Conservation (phyloP, 805 yeast species). For the Candida palmyrensis region DNA sequence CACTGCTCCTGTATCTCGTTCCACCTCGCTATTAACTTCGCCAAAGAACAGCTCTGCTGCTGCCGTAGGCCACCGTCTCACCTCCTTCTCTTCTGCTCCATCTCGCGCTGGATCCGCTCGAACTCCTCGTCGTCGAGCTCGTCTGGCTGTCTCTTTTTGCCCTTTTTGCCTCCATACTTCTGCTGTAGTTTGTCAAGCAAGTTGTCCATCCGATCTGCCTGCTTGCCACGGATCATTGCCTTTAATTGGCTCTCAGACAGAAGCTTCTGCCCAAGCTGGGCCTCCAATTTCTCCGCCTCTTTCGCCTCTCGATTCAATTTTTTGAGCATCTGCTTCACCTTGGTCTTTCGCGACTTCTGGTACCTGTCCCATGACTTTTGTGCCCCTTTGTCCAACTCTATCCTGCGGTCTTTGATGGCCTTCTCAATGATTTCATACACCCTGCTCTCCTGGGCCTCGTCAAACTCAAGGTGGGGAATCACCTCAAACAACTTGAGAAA, state of each 20-base stretch:
- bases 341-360: conserved; percentile 41
- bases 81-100: conserved; percentile 18
- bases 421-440: conserved; percentile 46
- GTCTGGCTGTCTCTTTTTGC: conserved; percentile 32
- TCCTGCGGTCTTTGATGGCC: conserved; percentile 32
- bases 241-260: conserved; percentile 38
- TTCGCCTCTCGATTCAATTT: conserved; percentile 58
- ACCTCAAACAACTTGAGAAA: conserved; percentile 64
- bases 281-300: conserved; percentile 50
- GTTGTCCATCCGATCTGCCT: conserved; percentile 38
- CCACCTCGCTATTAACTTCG: too few relatives aligned
- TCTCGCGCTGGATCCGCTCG: conserved; percentile 36
- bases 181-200: conserved; percentile 44
- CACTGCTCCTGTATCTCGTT: too few relatives aligned
- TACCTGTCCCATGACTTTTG: conserved; percentile 46
- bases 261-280: conserved; percentile 19
- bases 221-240: conserved; percentile 46
- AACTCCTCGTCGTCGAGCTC: conserved; percentile 44
- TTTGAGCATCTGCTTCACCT: conserved; percentile 44
- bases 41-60: too few relatives aligned
- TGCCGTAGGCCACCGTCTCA: too few relatives aligned
- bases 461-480: conserved; percentile 71
- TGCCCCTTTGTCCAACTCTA: conserved; percentile 27
- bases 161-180: conserved; percentile 42
- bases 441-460: conserved; percentile 55